phyloP scores from a whole-genome alignment of 2,329 filamentous ascomycete genomes.

The Aspergillaceae sp. region DNA sequence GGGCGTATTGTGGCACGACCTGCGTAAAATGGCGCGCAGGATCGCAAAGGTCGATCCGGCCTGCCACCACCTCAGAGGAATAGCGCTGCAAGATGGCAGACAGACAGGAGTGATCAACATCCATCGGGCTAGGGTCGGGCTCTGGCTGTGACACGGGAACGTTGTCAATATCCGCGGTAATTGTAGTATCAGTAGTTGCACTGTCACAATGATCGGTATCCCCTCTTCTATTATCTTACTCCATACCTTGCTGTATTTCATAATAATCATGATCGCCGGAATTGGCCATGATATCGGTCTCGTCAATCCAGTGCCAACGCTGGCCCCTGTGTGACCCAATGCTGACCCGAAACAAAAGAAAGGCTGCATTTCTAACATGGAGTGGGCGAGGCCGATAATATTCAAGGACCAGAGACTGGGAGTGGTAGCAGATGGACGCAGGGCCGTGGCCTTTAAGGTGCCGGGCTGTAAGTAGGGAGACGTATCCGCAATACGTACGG shows the following conservation, averaged over 20 bases:
- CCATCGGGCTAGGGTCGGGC: not conserved
- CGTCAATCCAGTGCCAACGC: conserved; percentile 3
- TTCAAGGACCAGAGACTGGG: not conserved
- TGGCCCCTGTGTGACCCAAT: not conserved
- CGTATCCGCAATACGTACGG: not conserved
- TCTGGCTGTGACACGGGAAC: conserved; percentile 50
- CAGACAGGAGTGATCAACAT: not conserved
- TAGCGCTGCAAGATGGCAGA: conserved; percentile 4
- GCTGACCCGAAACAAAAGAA: not conserved
- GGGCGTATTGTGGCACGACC: conserved; percentile 35
- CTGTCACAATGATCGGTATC: too few relatives aligned
- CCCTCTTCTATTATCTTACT: too few relatives aligned
- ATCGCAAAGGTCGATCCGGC: conserved; percentile 36
- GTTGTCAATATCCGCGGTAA: conserved; percentile 44
- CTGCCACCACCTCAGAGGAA: conserved; percentile 3
- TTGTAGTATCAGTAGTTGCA: not conserved
- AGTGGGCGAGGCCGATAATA: not conserved
- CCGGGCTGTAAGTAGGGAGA: not conserved
- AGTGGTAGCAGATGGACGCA: not conserved
- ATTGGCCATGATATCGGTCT: conserved; percentile 15
- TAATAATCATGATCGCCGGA: conserved; percentile 13
- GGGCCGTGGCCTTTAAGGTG: conserved; percentile 1
- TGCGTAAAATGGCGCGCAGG: conserved; percentile 33
- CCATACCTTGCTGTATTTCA: too few relatives aligned
- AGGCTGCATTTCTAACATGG: not conserved